Evolutionary conservation across 2,329 filamentous ascomycete genomes (phyloP), one percentile per base, ranked within the genome.

Genomic region (Fusarium floridanum): DNA sequence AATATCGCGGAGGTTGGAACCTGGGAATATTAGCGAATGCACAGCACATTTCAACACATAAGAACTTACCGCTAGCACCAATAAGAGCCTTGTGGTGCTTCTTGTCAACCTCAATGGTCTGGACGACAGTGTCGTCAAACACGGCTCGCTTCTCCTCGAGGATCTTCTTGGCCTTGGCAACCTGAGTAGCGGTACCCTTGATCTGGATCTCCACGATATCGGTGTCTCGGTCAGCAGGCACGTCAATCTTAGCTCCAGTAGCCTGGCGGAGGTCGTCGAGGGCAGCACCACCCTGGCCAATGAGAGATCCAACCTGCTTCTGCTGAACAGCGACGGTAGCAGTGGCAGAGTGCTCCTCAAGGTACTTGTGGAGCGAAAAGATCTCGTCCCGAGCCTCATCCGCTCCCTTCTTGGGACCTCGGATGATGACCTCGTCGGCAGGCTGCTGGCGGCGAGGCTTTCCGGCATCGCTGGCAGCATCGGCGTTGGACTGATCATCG

Each of bases 381-480:
- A 99, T 92, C 85, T 99, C 97, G 63, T 98, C 95, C 61, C 95
- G 92, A 63, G 96, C 95, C 78, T 94, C 92, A 81, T 98, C 95
- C 9, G 95, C 97, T 64, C 96, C 97, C 86, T 93, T 95, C 87
- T 94, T 97, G 41, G 96, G 95, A 22, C 97, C 97, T 77, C 95
- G 94, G 73, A 99, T 90, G 69, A 95, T 90, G 62, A 99, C 95
- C 83, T 98, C 96, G 80, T 99, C 95, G 17, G 94, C 86, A 43
- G 90, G 92, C 83, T 98, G 96, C 78, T 94, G 90, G 65, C 90
- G 89, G 73, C 91, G 89, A 57, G 88, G 86, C 81, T 91, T 91
- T 71, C 90, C 91, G 67, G 86, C 86, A 68, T 96, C 93, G 73
- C 92, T 93, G 32, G 88, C 88, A 41, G 89, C 91, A 77, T 96